phyloP scores from a whole-genome alignment of 306 rosid genomes.

The Pterocarpus santalinus region DNA sequence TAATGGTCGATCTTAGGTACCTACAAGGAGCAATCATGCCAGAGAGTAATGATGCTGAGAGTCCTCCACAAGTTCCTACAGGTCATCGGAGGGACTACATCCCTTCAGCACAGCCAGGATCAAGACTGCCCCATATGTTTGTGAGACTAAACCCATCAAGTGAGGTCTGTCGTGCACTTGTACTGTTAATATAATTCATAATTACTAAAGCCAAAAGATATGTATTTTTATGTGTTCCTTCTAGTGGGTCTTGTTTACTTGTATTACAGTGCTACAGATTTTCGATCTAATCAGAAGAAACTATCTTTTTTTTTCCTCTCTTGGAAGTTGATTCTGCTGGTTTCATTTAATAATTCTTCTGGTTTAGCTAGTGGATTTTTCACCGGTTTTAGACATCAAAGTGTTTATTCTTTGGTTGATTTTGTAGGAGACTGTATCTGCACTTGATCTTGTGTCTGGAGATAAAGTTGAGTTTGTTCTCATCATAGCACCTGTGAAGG shows the following conservation, averaged over 20 bases:
- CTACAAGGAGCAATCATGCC: constrained; percentile 78
- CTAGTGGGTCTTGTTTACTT: not conserved
- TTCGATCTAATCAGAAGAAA: not conserved
- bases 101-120: constrained; percentile 87
- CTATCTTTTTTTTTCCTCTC: constrained; percentile 14
- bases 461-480: constrained; percentile 79
- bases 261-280: constrained; percentile 3
- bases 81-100: constrained; percentile 82
- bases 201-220: constrained; percentile 5
- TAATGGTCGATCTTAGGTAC: constrained; percentile 62
- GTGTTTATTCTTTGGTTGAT: constrained; percentile 25
- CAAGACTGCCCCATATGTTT: constrained; percentile 89
- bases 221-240: not conserved
- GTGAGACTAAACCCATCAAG: constrained; percentile 59
- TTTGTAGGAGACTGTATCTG: constrained; percentile 68
- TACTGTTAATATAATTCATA: not conserved
- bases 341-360: constrained; percentile 29
- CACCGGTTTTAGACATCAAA: constrained; percentile 13
- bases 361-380: constrained; percentile 31
- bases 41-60: constrained; percentile 47
- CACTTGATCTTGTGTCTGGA: constrained; percentile 76
- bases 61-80: constrained; percentile 64
- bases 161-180: constrained; percentile 68
- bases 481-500: constrained; percentile 68
- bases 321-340: constrained; percentile 23